A percentile compares a stretch with the other conserved stretches of the same genome.
phyloP scores from a whole-genome alignment of 805 yeast species.

The Barnettozyma wickerhamii region DNA sequence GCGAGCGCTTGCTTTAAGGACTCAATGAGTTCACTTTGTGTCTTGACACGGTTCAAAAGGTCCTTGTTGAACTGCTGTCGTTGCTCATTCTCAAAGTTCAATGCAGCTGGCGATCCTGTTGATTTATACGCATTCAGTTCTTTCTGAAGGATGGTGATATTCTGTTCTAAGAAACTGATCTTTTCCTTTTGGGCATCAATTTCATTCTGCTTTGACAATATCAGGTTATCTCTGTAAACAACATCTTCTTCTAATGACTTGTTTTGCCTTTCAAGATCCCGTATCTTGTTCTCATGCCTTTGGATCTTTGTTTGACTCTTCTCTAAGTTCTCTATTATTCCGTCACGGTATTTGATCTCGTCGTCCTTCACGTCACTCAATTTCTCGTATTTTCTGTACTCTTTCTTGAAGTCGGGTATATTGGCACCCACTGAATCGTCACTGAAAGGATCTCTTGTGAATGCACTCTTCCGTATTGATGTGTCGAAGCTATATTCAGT shows the following conservation, averaged over 20 bases:
- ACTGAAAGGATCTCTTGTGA: neutral
- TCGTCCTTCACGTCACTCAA: constrained; percentile 22
- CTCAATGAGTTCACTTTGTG: constrained; percentile 17
- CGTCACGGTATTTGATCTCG: constrained; percentile 24
- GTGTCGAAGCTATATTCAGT: neutral
- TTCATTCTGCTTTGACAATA: constrained; percentile 13
- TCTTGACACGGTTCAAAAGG: constrained; percentile 15
- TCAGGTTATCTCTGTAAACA: constrained; percentile 20
- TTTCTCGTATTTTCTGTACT: constrained; percentile 17
- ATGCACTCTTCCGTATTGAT: neutral
- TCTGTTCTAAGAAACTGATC: constrained; percentile 10
- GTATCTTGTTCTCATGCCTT: constrained; percentile 8
- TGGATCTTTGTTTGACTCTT: constrained; percentile 8
- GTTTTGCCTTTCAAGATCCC: constrained; percentile 5
- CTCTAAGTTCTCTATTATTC: constrained; percentile 20
- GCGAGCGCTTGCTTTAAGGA: constrained; percentile 12
- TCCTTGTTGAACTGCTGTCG: constrained; percentile 14
- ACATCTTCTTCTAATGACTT: constrained; percentile 22
- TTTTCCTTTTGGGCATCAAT: constrained; percentile 8
- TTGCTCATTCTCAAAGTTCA: constrained; percentile 2
- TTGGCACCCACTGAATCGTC: constrained; percentile 9
- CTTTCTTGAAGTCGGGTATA: constrained; percentile 20
- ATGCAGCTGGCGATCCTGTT: constrained; percentile 1
- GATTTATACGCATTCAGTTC: constrained; percentile 13
- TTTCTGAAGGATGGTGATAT: constrained; percentile 3